These are phyloP conservation scores for Polychaeton citri DNA, from an alignment of 2,329 filamentous ascomycete species.

Conservation along the genomic window DNA sequence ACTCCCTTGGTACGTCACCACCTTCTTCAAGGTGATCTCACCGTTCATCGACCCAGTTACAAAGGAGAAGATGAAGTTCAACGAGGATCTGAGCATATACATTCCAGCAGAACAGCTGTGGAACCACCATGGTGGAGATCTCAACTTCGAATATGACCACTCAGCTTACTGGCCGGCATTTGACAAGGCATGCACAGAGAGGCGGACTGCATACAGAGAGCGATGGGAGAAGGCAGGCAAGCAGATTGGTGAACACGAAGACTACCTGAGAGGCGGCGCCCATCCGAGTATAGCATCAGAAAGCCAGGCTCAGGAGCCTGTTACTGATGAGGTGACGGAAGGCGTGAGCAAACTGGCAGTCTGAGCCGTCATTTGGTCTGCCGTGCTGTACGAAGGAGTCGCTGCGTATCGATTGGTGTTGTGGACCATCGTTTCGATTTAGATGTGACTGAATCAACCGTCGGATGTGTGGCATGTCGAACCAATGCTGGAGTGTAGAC, in stretches of 20 bases:
- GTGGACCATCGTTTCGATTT: no score
- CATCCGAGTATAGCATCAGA: slow-evolving; percentile 12
- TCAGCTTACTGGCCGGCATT: slow-evolving; percentile 78
- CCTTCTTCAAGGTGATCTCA: slow-evolving; percentile 92
- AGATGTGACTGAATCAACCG: no score
- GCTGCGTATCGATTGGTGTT: no score
- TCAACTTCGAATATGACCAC: slow-evolving; percentile 90
- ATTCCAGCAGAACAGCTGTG: slow-evolving; percentile 74
- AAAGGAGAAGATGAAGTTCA: slow-evolving; percentile 91
- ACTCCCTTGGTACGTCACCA: slow-evolving; percentile 77
- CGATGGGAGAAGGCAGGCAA: slow-evolving; percentile 74
- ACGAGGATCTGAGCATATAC: slow-evolving; percentile 74
- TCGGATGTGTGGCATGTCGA: no score
- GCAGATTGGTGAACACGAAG: slow-evolving; percentile 72
- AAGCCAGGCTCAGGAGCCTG: slow-evolving; percentile 9
- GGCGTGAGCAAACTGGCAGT: no score
- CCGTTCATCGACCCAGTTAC: slow-evolving; percentile 95
- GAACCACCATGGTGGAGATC: slow-evolving; percentile 62
- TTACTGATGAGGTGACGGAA: no score
- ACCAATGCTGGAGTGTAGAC: no score
- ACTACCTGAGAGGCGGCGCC: slow-evolving; percentile 65
- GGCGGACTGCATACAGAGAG: slow-evolving; percentile 46
- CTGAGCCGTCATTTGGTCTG: no score
- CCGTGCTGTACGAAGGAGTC: no score
- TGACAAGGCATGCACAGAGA: slow-evolving; percentile 54